Conservation (phyloP, 2,329 filamentous ascomycete species). For the Sporothrix humicola region DNA sequence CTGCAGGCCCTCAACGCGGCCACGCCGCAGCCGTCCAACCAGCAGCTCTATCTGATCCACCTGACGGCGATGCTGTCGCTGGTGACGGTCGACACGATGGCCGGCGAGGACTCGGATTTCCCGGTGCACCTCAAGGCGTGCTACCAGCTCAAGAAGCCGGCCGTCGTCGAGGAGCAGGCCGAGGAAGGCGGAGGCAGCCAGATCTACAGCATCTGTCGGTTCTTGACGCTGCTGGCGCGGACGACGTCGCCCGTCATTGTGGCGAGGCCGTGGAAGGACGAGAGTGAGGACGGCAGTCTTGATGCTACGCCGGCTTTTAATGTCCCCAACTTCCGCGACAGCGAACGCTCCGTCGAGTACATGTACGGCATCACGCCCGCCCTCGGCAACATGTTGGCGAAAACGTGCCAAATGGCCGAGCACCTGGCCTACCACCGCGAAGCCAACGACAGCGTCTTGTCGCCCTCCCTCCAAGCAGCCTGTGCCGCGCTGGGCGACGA, state of each 20-base stretch:
- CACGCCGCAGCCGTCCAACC: constrained; percentile 2
- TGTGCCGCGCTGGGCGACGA: constrained; percentile 26
- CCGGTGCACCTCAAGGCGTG: constrained; percentile 29
- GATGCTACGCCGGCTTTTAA: constrained; percentile 15
- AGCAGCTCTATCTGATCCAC: constrained; percentile 24
- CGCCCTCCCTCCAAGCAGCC: background rate
- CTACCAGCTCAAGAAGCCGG: constrained; percentile 28
- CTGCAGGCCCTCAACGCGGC: constrained; percentile 18
- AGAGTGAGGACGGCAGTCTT: background rate
- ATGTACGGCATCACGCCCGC: constrained; percentile 34
- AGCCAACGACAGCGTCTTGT: background rate
- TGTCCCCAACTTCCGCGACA: constrained; percentile 17
- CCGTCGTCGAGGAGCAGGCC: background rate
- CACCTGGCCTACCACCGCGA: background rate
- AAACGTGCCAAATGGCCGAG: constrained; percentile 33
- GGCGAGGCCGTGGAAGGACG: background rate
- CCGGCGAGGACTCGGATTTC: constrained; percentile 33
- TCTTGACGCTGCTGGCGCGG: constrained; percentile 29
- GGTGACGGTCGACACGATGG: constrained; percentile 33
- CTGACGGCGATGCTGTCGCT: constrained; percentile 35
- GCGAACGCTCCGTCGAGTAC: constrained; percentile 26
- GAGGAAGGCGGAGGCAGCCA: background rate
- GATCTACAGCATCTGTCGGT: constrained; percentile 33
- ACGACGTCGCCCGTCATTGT: constrained; percentile 23
- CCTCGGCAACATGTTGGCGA: constrained; percentile 28